Evolutionary conservation across 352 stramenopile genomes (phyloP), one percentile per base, ranked within the genome.

Genomic region (Phytopythium oedochilum): DNA sequence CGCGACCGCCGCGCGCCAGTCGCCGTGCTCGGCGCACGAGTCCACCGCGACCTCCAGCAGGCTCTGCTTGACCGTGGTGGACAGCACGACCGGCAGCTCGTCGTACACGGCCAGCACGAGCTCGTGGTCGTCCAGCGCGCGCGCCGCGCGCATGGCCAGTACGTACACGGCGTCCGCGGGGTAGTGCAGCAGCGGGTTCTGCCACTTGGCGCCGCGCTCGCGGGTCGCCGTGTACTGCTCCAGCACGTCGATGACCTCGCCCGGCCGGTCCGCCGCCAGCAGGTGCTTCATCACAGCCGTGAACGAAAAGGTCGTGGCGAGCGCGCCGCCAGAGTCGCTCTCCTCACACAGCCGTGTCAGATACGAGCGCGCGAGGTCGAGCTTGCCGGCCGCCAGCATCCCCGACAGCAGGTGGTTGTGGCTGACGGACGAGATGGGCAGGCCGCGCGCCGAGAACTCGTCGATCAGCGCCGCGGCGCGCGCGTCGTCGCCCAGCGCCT

Each of bases 351-450:
- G 64, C 61, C 87, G 88, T 34, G 73, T 35, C 18, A 93, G 57
- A 52, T 91, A 70, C 53, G 58, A 61, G 31, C 61, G 69, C 18
- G 85, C 83, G 15, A 58, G 63, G 14, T 44, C 20, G 36, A 71
- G 73, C 49, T 93, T 86, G 47, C 77, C 66, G 8, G 76, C 78
- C 32, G 77, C 63, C 4, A 95, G 51, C 45, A 83, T 83, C 22
- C 77, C 73, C 46, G 69, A 56, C n/a, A 95, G 59, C 54, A 93
- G 61, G 63, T 93, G 85, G 59, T 95, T 88, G 51, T 87, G 77
- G 53, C 78, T 72, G 52, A 92, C 78, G 6, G 68, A 68, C 11
- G 79, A 82, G 4, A 83, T 50, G 35, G 73, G 59, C 20, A 88
- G 73, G 3, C 79, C 75, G 26, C 81, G 75, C 4, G 70, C 53